phyloP scores from a whole-genome alignment of 2,329 filamentous ascomycete genomes.

The Dothistroma pini region DNA sequence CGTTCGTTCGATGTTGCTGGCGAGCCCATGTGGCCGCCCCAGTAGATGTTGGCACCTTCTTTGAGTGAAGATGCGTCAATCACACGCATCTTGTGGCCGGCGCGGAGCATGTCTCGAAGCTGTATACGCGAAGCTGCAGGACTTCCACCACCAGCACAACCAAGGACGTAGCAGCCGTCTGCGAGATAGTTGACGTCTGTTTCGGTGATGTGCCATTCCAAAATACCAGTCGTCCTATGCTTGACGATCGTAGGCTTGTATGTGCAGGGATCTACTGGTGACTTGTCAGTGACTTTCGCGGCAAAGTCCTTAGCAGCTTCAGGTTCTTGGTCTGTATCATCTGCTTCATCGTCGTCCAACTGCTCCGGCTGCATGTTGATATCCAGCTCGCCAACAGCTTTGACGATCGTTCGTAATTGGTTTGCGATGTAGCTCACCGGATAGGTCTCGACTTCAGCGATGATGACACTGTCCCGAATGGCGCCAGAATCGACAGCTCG shows the following conservation, averaged over 20 bases:
- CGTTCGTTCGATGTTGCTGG: slow-evolving; percentile 61
- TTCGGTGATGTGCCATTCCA: slow-evolving; percentile 56
- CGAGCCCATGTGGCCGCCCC: slow-evolving; percentile 56
- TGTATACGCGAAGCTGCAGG: slow-evolving; percentile 53
- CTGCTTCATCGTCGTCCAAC: slow-evolving; percentile 20
- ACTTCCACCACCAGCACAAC: slow-evolving; percentile 58
- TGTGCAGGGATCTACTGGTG: slow-evolving; percentile 26
- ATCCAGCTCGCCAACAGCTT: slow-evolving; percentile 33
- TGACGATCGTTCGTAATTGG: slow-evolving; percentile 33
- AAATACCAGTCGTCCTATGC: slow-evolving; percentile 45
- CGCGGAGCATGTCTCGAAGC: slow-evolving; percentile 50
- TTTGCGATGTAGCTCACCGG: slow-evolving; percentile 37
- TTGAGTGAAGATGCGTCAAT: slow-evolving; percentile 50
- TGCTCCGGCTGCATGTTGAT: slow-evolving; percentile 22
- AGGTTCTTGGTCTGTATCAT: slow-evolving; percentile 12
- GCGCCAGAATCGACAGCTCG: slow-evolving; percentile 36
- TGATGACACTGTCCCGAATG: slow-evolving; percentile 38
- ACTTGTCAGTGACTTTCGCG: slow-evolving; percentile 33
- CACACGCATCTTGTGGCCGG: slow-evolving; percentile 51
- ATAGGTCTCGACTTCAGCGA: slow-evolving; percentile 47
- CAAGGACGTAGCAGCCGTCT: slow-evolving; percentile 59
- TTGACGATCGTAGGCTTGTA: slow-evolving; percentile 45
- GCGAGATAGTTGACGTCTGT: slow-evolving; percentile 57
- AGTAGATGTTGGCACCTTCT: slow-evolving; percentile 52
- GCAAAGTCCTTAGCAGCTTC: slow-evolving; percentile 33